A percentile compares a stretch with the other conserved stretches of the same genome.
Conservation (phyloP, 495 filamentous ascomycete species). For the Extremus antarcticus region DNA sequence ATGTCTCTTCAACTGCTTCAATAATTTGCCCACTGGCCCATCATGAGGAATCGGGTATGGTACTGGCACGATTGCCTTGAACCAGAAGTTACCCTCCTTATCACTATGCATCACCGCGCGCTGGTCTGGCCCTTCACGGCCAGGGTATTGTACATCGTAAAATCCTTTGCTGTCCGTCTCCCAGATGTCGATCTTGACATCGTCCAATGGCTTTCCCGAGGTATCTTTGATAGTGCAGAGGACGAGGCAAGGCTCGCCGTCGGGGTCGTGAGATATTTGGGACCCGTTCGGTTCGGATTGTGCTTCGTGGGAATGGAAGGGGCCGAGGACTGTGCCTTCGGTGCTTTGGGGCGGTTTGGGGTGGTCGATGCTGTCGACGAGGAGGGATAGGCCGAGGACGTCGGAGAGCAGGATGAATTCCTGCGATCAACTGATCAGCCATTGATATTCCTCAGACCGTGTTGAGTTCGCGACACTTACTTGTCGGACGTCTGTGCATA, state of each 20-base stretch:
- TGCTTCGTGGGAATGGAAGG: conserved; percentile 90
- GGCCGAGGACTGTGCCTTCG: conserved; percentile 82
- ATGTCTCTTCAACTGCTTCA: conserved; percentile 61
- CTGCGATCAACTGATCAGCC: conserved; percentile 28
- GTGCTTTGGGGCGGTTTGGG: conserved; percentile 67
- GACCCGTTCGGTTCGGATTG: conserved; percentile 50
- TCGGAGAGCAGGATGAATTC: conserved; percentile 95
- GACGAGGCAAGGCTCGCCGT: conserved; percentile 62
- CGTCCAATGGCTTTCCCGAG: conserved; percentile 51
- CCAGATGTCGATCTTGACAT: conserved; percentile 82
- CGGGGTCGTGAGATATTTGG: conserved; percentile 59
- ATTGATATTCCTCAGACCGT: too few relatives aligned
- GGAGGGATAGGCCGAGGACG: conserved; percentile 75
- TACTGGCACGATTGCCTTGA: conserved; percentile 76
- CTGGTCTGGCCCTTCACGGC: conserved; percentile 61
- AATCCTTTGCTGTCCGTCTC: conserved; percentile 78
- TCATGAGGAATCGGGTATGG: conserved; percentile 85
- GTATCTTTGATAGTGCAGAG: conserved; percentile 66
- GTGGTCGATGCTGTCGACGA: conserved; percentile 87
- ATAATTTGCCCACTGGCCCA: conserved; percentile 73
- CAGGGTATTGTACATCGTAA: conserved; percentile 81
- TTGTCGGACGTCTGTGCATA: conserved; percentile 34
- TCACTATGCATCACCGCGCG: conserved; percentile 67
- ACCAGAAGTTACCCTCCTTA: conserved; percentile 69
- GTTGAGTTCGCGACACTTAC: too few relatives aligned